Percentiles rank a stretch among this genome's conserved stretches.
phyloP scores from a whole-genome alignment of 225 moss, liverwort and hornwort genomes.

The Polytrichum commune region DNA sequence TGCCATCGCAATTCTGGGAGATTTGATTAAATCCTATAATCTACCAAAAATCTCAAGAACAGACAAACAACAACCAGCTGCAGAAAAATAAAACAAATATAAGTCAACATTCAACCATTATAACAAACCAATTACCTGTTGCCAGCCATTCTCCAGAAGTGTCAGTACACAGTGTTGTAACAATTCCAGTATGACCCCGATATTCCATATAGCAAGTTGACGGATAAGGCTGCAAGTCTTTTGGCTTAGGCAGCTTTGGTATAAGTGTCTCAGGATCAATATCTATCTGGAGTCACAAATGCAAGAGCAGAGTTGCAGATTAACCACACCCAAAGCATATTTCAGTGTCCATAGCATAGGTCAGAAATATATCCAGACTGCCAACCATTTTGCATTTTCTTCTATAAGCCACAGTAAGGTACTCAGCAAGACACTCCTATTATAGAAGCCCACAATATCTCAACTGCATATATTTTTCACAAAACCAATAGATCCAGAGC shows the following conservation, averaged over 20 bases:
- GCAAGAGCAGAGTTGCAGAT: slow-evolving; percentile 3
- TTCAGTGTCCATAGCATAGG: neutral
- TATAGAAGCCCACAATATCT: too few relatives aligned
- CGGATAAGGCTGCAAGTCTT: slow-evolving; percentile 91
- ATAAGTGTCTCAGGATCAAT: slow-evolving; percentile 93
- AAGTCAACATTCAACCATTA: neutral
- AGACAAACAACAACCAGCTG: too few relatives aligned
- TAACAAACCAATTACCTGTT: slow-evolving; percentile 55
- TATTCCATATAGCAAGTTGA: slow-evolving; percentile 66
- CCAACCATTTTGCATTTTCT: too few relatives aligned
- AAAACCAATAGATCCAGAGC: neutral
- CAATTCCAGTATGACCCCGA: slow-evolving; percentile 73
- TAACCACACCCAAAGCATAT: neutral
- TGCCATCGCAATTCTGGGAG: neutral
- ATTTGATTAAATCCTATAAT: too few relatives aligned
- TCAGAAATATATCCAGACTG: neutral
- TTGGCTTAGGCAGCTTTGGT: slow-evolving; percentile 89
- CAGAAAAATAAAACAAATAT: too few relatives aligned
- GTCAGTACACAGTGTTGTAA: slow-evolving; percentile 71
- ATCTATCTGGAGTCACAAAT: slow-evolving; percentile 54
- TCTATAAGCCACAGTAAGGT: too few relatives aligned
- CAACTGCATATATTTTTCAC: too few relatives aligned
- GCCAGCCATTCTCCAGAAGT: slow-evolving; percentile 91
- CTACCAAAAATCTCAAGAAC: too few relatives aligned
- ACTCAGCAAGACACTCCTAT: too few relatives aligned